Evolutionary conservation across 2,329 filamentous ascomycete genomes (phyloP).

Genomic region (Knoxdaviesia proteae): DNA sequence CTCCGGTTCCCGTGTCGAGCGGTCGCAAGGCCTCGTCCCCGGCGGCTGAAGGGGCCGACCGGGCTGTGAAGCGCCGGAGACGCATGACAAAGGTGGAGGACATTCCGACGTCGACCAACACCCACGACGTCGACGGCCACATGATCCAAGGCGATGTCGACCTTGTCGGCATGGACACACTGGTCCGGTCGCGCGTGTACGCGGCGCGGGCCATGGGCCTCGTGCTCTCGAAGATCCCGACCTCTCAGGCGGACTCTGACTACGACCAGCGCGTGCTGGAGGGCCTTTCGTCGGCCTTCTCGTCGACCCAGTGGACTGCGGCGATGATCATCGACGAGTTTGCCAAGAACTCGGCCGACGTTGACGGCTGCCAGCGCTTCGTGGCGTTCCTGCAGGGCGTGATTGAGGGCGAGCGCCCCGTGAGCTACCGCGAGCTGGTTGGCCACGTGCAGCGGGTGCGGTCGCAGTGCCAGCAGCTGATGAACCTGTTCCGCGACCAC

Average conservation of each 20-base stretch:
- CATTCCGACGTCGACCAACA: conserved; percentile 35
- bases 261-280: conserved; percentile 47
- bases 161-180: conserved; percentile 69
- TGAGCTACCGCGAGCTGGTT: conserved; percentile 73
- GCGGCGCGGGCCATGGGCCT: conserved; percentile 73
- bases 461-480: conserved; percentile 73
- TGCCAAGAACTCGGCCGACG: conserved; percentile 33
- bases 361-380: conserved; percentile 33
- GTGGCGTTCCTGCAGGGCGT: conserved; percentile 48
- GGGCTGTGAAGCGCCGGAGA: conserved; percentile 54
- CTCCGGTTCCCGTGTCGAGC: conserved; percentile 23
- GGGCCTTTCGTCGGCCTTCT: conserved; percentile 50
- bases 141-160: conserved; percentile 97
- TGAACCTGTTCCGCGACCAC: conserved; percentile 81
- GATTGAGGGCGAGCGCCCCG: conserved; percentile 61
- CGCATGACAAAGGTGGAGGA: conserved; percentile 74
- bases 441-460: conserved; percentile 77
- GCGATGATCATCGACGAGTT: conserved; percentile 80
- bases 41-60: conserved; percentile 27
- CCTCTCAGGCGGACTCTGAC: conserved; percentile 28
- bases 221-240: conserved; percentile 59
- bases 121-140: conserved; percentile 90
- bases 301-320: conserved; percentile 69
- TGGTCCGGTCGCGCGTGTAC: conserved; percentile 76
- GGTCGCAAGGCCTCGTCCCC: conserved; percentile 29